Evolutionary conservation across 495 filamentous ascomycete genomes (phyloP), one percentile per base, ranked within the genome.

Genomic region (Hypoxylon intermedium): DNA sequence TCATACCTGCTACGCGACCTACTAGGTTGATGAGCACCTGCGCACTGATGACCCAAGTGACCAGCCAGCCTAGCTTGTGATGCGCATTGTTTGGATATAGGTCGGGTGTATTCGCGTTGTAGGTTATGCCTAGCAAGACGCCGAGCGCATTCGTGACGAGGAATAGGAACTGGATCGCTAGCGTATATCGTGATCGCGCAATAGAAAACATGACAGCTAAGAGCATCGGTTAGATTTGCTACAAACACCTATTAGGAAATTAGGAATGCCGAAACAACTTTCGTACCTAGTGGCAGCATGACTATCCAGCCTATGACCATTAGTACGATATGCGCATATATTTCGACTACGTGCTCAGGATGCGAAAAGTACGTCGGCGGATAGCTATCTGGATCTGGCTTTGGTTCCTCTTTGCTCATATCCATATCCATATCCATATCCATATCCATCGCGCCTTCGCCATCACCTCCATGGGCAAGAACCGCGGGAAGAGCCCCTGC

Each of bases 71-170:
- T 43, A 94, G 80, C 73, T 88, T 92, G 74, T 91, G 87, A 70
- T 98, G 95, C 5, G 88, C 83, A 68, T 97, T 96, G 68, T 90
- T 88, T 45, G 86, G 83, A 69, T 97, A 98, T 15, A 98, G 75
- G 70, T 97, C 91, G 1, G 92, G 92, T 0, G 92, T 97, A 42
- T 83, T 85, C 61, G 79, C 79, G 70, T 93, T 90, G 76, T 97
- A 96, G 15, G 94, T 77, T 49, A 87, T 82, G 1, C 85, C 88
- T 33, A 92, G 67, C 19, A 95, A 68, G 48, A 95, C 62, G 31
- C 89, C 92, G 12, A 88, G 63, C 3, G 78, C 86, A 72, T 96
- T 93, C 21, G 85, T 68, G 7, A 83, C 72, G 31, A 93, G 75
- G 75, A 98, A 98, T 2, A 83, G 48, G 58, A 93, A 82, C 70